Evolutionary conservation across 1,284 basidiomycete species (phyloP).

Genomic region (Mycena sp.): DNA sequence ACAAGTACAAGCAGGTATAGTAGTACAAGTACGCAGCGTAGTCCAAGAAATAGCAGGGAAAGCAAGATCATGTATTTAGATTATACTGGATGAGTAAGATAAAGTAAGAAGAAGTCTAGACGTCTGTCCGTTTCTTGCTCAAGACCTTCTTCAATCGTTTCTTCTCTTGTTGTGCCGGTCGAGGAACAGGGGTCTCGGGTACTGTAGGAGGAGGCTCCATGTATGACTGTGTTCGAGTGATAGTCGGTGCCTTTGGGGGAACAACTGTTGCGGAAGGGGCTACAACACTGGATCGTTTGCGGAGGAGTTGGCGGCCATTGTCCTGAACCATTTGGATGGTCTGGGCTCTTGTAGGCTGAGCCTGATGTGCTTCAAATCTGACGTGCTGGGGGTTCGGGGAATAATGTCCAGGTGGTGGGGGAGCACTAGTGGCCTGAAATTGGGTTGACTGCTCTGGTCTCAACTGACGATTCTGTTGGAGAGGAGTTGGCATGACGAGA

Average conservation of each 20-base stretch:
- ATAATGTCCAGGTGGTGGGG: background rate
- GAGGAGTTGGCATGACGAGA: constrained; percentile 36
- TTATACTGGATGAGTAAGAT: background rate
- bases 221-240: constrained; percentile 9
- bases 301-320: constrained; percentile 18
- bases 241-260: constrained; percentile 18
- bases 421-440: background rate
- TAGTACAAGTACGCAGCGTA: constrained; percentile 8
- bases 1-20: constrained; percentile 10
- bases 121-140: constrained; percentile 28
- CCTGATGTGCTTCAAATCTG: constrained; percentile 1
- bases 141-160: constrained; percentile 27
- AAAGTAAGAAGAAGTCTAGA: constrained; percentile 3
- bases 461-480: constrained; percentile 24
- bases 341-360: constrained; percentile 21
- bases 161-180: constrained; percentile 14
- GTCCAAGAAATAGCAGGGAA: constrained; percentile 10
- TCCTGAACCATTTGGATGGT: constrained; percentile 28
- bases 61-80: background rate
- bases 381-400: background rate
- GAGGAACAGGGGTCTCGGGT: constrained; percentile 1
- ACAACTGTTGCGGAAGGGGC: background rate
- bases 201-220: constrained; percentile 31
- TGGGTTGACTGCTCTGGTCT: constrained; percentile 3
- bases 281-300: constrained; percentile 20